Percentiles rank a stretch among this genome's conserved stretches.
Evolutionary conservation across 306 rosid genomes (phyloP).

Genomic region (Carpinus viminea): DNA sequence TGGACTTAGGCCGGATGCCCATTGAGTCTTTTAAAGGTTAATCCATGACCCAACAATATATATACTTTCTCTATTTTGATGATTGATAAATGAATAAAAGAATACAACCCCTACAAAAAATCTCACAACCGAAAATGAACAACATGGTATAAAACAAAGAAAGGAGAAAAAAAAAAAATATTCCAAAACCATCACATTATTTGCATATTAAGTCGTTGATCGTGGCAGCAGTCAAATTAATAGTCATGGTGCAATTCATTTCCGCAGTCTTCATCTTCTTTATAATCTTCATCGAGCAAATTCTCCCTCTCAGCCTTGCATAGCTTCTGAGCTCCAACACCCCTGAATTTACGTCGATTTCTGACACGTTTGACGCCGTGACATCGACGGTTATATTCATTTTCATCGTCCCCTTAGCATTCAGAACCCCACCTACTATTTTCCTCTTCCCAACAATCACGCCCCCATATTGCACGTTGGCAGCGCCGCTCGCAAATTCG

Average conservation of each 20-base stretch:
- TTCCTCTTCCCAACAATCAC: conserved; percentile 2
- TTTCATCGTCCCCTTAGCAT: conserved; percentile 24
- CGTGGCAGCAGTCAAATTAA: background rate
- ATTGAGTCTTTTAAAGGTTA: no score
- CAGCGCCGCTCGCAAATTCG: conserved; percentile 12
- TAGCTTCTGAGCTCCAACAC: background rate
- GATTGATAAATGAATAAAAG: background rate
- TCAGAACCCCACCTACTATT: background rate
- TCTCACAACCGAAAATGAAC: background rate
- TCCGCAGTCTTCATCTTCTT: conserved; percentile 32
- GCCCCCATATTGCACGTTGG: conserved; percentile 1
- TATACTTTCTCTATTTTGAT: background rate
- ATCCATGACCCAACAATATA: no score
- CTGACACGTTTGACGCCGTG: background rate
- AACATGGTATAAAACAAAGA: background rate
- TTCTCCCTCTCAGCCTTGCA: conserved; percentile 25
- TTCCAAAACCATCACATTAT: background rate
- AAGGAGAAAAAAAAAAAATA: background rate
- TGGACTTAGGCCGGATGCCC: no score
- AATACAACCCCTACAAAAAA: background rate
- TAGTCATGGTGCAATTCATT: conserved; percentile 30
- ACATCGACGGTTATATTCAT: conserved; percentile 18
- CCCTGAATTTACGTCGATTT: no score
- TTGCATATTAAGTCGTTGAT: background rate
- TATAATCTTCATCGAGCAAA: conserved; percentile 21